These are phyloP conservation scores for Eucalyptus fibrosa DNA, from an alignment of 345 rosid genomes.

Conservation along the genomic window DNA sequence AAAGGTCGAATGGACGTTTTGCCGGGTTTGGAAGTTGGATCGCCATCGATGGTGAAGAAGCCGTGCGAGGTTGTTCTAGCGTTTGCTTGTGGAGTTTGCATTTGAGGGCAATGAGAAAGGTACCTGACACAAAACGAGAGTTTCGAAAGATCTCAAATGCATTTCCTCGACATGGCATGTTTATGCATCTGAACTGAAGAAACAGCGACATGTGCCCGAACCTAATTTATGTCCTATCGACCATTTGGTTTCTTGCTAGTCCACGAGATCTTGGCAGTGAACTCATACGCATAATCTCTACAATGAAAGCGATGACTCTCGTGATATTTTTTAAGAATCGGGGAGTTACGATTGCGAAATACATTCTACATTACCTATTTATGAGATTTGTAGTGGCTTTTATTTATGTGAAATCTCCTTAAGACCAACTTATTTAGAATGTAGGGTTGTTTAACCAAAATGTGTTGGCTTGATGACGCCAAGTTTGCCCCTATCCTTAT, in stretches of 20 bases:
- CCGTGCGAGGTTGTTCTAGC: neutral
- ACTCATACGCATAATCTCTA: too few relatives aligned
- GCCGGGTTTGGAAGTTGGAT: neutral
- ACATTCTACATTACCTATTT: accelerated
- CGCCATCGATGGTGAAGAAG: neutral
- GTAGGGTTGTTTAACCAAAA: neutral
- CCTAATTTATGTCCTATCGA: neutral
- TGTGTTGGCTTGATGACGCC: neutral
- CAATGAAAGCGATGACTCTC: neutral
- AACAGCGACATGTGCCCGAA: neutral
- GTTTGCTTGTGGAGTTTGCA: neutral
- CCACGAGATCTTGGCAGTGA: neutral
- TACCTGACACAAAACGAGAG: neutral
- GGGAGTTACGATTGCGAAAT: neutral
- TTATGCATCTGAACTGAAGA: neutral
- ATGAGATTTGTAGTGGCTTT: neutral
- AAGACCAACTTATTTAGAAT: neutral
- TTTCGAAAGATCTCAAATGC: neutral
- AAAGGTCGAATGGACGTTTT: neutral
- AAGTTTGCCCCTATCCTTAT: neutral
- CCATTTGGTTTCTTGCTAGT: neutral
- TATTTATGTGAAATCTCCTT: neutral
- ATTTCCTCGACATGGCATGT: neutral
- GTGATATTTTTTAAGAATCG: neutral
- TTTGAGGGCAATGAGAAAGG: neutral